Evolutionary conservation across 139 green algal species (phyloP), one percentile per base, ranked within the genome.

Genomic region (Chlorella ohadii): DNA sequence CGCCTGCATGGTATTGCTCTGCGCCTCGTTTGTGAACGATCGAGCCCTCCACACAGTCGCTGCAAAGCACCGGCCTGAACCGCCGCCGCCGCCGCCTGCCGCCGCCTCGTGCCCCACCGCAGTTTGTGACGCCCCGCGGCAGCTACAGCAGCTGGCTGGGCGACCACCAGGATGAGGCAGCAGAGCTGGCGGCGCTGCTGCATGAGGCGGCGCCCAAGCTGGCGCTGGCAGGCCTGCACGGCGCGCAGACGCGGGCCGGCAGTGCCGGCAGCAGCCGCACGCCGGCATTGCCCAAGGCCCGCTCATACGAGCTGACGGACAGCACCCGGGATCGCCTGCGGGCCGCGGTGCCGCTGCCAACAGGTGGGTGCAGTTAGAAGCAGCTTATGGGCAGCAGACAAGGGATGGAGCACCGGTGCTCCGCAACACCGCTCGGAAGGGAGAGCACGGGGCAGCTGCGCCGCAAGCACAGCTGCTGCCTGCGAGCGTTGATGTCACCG

Each of bases 141-240:
- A 15, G 28, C 63, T 74, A 57, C 27, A 44, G 51, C 51, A 59
- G 78, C 31, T 83, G 78, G 78, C 41, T 83, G 78, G 78, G 78
- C 2, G 78, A 83, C 3, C 78, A 83, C 41, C 61, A 74, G 28
- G 78, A 83, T 47, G 92, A 95, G 56, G 93, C 91, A 4, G 86
- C 88, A 0, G 93, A 96, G 88, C 87, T 96, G n/a, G 91, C 91
- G n/a, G 88, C 83, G 20, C 64, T 96, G 51, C 83, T 96, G 41
- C 84, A 91, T 47, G 93, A 96, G 84, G 87, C 88, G 0, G 82
- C 91, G 0, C 88, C 92, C 16, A 81, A 81, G 34, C 83, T 95
- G 33, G 79, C 84, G 27, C 61, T 95, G 22, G 28, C 63, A 5
- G 65, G 44, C 15, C 33, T 77, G 20, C 73, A 59, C 15, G 15